Base-by-base conservation (phyloP, 306 rosid species). In the Macrotyloma uniflorum region DNA sequence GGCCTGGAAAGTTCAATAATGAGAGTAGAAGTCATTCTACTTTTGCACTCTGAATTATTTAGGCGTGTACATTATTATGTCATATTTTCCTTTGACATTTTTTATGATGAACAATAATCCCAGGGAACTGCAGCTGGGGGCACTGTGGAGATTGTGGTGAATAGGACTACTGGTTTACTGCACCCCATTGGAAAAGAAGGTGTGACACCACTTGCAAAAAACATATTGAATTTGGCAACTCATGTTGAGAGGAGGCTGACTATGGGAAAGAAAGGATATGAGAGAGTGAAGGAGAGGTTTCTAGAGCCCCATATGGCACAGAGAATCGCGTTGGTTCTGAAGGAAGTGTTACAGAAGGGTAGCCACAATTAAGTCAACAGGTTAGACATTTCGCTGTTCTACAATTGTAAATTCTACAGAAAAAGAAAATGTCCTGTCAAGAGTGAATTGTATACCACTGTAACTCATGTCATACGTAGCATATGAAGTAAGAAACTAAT, bases 61-160 rank as follows among this genome's bases (percentile, higher is more conserved):
- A 46, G 32, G 72, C 62, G 46, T 75, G 79, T 32, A 22, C 6
- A 35, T 7, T 62, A 46, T 47, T 18, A 6, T 46, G 36, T 74
- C 19, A 20, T 74, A 22, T 24, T 74, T 58, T n/a, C 43, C 32
- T 74, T 7, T 40, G 66, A 75, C 33, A 61, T 8, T 45, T 75
- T 15, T 75, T 3, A 30, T 30, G 59, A 22, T 66, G 66, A 11
- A 54, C 40, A 42, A 65, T 11, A 11, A 22, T 74, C 47, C 65
- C n/a, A 80, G 98, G 98, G 97, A 59, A 92, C 95, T 16, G 95
- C 95, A 4, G 98, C 97, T 67, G 97, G 97, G 69, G 97, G 97
- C 24, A 92, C 98, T 9, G 86, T 86, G 91, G 97, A 92, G 89
- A 94, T 94, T 43, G 95, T 92, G 79, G 92, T 82, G 79, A 88